Percentiles rank a stretch among this genome's conserved stretches.
Conservation (phyloP, 495 filamentous ascomycete species). For the Aspergillus cavernicola region DNA sequence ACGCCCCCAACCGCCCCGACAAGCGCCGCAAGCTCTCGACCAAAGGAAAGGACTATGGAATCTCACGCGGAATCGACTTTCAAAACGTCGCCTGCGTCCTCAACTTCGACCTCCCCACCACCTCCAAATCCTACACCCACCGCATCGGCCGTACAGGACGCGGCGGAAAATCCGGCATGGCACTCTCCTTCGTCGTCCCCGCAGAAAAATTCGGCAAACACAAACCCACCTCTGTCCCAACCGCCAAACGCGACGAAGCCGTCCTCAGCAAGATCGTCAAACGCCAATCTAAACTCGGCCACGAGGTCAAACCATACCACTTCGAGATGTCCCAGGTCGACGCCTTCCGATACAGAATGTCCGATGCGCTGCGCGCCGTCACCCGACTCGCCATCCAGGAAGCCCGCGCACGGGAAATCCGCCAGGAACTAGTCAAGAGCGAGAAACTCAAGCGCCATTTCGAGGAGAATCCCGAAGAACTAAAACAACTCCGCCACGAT, state of each 20-base stretch:
- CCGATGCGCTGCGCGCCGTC: constrained; percentile 78
- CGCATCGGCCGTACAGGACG: constrained; percentile 91
- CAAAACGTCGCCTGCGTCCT: constrained; percentile 89
- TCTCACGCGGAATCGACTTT: constrained; percentile 95
- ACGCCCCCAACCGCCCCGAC: constrained; percentile 29
- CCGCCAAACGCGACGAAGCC: constrained; percentile 76
- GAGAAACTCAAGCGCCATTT: constrained; percentile 94
- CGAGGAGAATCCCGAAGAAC: constrained; percentile 90
- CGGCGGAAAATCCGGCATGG: constrained; percentile 86
- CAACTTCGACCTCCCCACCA: constrained; percentile 92
- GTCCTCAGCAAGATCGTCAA: constrained; percentile 69
- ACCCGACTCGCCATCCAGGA: constrained; percentile 83
- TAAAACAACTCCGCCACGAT: constrained; percentile 86
- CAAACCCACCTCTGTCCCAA: constrained; percentile 71
- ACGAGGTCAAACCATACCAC: constrained; percentile 79
- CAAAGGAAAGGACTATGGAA: constrained; percentile 80
- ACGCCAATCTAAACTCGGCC: constrained; percentile 66
- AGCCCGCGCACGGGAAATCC: constrained; percentile 80
- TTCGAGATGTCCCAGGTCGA: constrained; percentile 95
- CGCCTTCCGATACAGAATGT: constrained; percentile 90
- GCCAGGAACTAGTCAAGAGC: constrained; percentile 83
- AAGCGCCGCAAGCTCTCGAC: constrained; percentile 61
- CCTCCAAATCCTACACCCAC: constrained; percentile 90
- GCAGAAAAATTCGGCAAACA: constrained; percentile 78
- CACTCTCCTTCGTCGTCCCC: constrained; percentile 90